Evolutionary conservation across 2,329 filamentous ascomycete species (phyloP), one percentile per base, ranked within the genome.

Genomic region (Colletotrichum gloeosporioides): DNA sequence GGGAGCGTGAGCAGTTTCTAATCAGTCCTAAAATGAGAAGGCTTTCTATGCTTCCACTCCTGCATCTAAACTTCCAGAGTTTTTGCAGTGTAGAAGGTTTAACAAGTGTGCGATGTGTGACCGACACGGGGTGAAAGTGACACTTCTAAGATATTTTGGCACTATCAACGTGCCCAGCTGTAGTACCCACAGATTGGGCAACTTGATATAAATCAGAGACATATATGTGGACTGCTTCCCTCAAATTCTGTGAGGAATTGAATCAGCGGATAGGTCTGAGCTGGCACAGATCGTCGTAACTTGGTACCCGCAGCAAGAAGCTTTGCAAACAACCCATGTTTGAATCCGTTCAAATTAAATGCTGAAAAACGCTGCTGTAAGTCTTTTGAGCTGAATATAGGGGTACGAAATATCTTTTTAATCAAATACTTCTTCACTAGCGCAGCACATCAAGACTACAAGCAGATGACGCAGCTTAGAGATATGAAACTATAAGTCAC

Each of bases 281-380:
- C 18, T 3, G 18, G 39, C 39, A 49, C 39, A 49, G 0, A 4
- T 49, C 18, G 0, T 6, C 5, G 5, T 3, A 10, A n/a, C 4
- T 44, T n/a, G 5, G 5, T 49, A n/a, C 18, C 18, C 8, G 18
- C 39, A n/a, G 3, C 9, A n/a, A n/a, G 18, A n/a, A 49, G 39
- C 39, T n/a, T n/a, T 49, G 18, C 6, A 49, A 49, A 12, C 9
- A 4, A 18, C 5, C 0, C 9, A n/a, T 3, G 8, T 49, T 49
- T 12, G 4, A n/a, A n/a, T 49, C 9, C 39, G 9, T 39, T 39
- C 2, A 0, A 18, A 18, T 3, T 44, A 4, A 18, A 44, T 9
- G 0, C 1, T 0, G 0, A 44, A 0, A 0, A 44, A 4, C 16
- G 2, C 16, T 4, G 16, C 4, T 3, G 36, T 10, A 31, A n/a